A percentile compares a stretch with the other conserved stretches of the same genome.
Evolutionary conservation across 805 yeast species (phyloP).

Genomic region (Saturnispora saitoi): DNA sequence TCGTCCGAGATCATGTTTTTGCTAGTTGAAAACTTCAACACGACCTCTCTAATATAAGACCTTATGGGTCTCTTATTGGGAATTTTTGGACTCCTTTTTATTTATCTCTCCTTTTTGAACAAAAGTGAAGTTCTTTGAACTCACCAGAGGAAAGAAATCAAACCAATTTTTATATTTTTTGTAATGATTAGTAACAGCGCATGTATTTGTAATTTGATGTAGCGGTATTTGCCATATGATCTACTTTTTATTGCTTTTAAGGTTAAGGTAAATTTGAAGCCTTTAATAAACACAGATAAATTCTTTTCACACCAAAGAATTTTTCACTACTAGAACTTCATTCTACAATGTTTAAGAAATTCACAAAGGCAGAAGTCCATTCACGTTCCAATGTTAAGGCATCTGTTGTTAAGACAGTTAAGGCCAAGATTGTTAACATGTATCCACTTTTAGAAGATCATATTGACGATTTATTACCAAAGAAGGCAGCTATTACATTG

Average conservation of each 20-base stretch:
- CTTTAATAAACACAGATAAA: neutral
- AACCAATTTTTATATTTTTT: neutral
- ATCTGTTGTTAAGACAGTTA: constrained; percentile 87
- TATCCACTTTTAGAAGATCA: constrained; percentile 68
- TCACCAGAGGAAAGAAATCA: neutral
- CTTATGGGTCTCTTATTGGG: constrained; percentile 46
- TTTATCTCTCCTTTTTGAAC: neutral
- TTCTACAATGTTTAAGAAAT: constrained; percentile 32
- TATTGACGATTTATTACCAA: constrained; percentile 79
- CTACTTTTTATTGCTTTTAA: no score
- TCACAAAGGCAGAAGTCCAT: constrained; percentile 79
- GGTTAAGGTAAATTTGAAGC: no score
- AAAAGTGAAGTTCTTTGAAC: constrained; percentile 6
- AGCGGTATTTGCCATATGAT: neutral
- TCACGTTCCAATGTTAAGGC: constrained; percentile 88
- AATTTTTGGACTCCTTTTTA: constrained; percentile 55
- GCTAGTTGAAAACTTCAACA: constrained; percentile 99
- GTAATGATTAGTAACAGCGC: neutral
- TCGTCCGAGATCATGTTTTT: constrained; percentile 99
- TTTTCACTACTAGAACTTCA: neutral
- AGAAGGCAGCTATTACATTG: constrained; percentile 71
- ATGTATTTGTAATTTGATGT: no score
- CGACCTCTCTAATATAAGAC: constrained; percentile 51
- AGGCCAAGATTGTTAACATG: constrained; percentile 60
- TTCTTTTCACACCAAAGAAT: neutral